Evolutionary conservation across 305 asterid genomes (phyloP), one percentile per base, ranked within the genome.

Genomic region (Fraxinus sp.): DNA sequence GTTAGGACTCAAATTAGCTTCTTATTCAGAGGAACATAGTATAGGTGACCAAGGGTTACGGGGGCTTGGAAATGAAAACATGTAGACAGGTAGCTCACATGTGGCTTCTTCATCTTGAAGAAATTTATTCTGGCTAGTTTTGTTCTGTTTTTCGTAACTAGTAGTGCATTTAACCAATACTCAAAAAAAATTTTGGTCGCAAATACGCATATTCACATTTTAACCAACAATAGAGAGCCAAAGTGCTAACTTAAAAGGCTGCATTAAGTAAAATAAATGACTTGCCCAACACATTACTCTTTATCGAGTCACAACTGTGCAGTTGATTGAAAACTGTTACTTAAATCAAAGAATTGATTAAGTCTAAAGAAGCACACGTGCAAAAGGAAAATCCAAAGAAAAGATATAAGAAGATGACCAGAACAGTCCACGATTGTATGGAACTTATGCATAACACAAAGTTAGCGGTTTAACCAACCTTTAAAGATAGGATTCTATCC

Each of bases 401-500:
- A 57, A 57, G 26, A 57, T 57, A 57, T 57, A 57, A 20, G 30
- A 62, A 62, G 32, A 62, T 10, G 32, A 62, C 72, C n/a, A 62
- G 30, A 62, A 62, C 13, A 62, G 72, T 22, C 72, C 20, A 59
- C 28, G 4, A 59, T 9, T 1, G 64, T 16, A 20, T 59, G 70
- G 4, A 59, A 59, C 32, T 59, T 8, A 5, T 7, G 22, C 77
- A 70, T 59, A 74, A 59, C 86, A 77, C 86, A 77, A 16, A 44
- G 81, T 79, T 78, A 49, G 28, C 68, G 20, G 35, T 64, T 46
- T 22, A 86, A 83, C 93, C 59, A 78, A 93, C 97, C 97, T 92
- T 86, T 76, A 89, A 83, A 49, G 92, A 86, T 32, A 92, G 89
- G 82, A 91, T 87, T 83, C 82, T 91, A 26, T 92, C 91, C 89